Percentiles rank a stretch among this genome's conserved stretches.
These are phyloP conservation scores for Aspergillus conjunctus DNA, from an alignment of 495 filamentous ascomycete species.

Conservation along the genomic window DNA sequence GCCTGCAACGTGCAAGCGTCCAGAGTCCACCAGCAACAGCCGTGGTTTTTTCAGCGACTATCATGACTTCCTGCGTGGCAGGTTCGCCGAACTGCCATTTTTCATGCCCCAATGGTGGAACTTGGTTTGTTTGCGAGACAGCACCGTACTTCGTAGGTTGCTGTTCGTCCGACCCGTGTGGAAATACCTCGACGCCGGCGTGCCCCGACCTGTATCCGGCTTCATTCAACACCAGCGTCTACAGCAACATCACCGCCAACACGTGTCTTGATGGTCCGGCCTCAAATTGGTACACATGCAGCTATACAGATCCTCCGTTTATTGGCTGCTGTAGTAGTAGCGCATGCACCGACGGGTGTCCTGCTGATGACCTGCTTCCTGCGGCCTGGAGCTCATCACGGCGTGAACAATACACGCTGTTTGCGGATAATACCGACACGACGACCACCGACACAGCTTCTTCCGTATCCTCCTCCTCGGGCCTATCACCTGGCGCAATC, in stretches of 20 bases:
- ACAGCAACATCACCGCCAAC: slow-evolving; percentile 22
- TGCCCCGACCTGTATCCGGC: slow-evolving; percentile 26
- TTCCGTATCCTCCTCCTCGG: not conserved
- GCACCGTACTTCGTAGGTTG: slow-evolving; percentile 34
- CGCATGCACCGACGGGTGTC: slow-evolving; percentile 25
- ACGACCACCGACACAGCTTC: not conserved
- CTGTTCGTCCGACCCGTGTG: slow-evolving; percentile 31
- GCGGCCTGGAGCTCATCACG: slow-evolving; percentile 23
- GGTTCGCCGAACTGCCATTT: slow-evolving; percentile 24
- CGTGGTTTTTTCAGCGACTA: too few relatives aligned
- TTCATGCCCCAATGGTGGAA: slow-evolving; percentile 30
- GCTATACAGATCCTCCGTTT: slow-evolving; percentile 25
- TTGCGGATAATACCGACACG: slow-evolving; percentile 17
- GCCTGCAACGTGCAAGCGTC: too few relatives aligned
- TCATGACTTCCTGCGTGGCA: slow-evolving; percentile 8
- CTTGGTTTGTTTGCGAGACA: slow-evolving; percentile 29
- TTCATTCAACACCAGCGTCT: slow-evolving; percentile 22
- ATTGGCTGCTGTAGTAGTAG: slow-evolving; percentile 31
- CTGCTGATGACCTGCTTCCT: slow-evolving; percentile 23
- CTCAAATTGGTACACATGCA: slow-evolving; percentile 31
- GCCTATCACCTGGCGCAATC: slow-evolving; percentile 1
- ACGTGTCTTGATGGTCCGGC: slow-evolving; percentile 18
- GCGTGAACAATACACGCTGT: slow-evolving; percentile 20
- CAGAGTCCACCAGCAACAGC: too few relatives aligned
- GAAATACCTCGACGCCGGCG: slow-evolving; percentile 23